These are phyloP conservation scores for Apiospora marii DNA, from an alignment of 2,329 filamentous ascomycete genomes.

Conservation along the genomic window DNA sequence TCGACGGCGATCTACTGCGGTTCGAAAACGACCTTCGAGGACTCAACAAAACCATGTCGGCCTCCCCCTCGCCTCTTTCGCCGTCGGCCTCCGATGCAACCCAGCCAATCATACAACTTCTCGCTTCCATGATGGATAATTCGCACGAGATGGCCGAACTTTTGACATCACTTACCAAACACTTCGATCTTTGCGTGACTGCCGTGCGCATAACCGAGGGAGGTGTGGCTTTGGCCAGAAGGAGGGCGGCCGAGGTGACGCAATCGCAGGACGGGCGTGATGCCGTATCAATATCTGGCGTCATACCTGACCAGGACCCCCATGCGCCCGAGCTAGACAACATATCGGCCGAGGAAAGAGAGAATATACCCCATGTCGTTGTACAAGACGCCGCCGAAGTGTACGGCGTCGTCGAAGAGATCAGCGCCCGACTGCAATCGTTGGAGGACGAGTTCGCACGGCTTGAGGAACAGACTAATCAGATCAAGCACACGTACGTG, in stretches of 20 bases:
- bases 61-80: conserved; percentile 46
- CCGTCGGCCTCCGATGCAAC: conserved; percentile 47
- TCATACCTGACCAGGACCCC: conserved; percentile 66
- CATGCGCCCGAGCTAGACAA: conserved; percentile 66
- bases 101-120: conserved; percentile 57
- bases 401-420: conserved; percentile 71
- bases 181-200: conserved; percentile 93
- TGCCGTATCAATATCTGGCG: conserved; percentile 69
- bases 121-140: conserved; percentile 73
- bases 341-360: conserved; percentile 77
- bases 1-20: conserved; percentile 76
- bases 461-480: conserved; percentile 69
- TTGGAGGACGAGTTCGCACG: conserved; percentile 77
- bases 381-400: conserved; percentile 73
- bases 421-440: conserved; percentile 76
- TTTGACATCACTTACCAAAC: conserved; percentile 80
- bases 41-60: conserved; percentile 65
- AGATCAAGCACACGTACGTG: conserved; percentile 61
- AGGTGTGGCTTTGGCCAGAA: conserved; percentile 72
- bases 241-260: conserved; percentile 71
- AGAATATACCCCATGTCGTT: conserved; percentile 85
- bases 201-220: conserved; percentile 91
- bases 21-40: conserved; percentile 79
- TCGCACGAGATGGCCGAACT: conserved; percentile 84
- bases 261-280: conserved; percentile 53